These are phyloP conservation scores for Talaromyces sp. DNA, from an alignment of 2,329 filamentous ascomycete species.

Conservation along the genomic window DNA sequence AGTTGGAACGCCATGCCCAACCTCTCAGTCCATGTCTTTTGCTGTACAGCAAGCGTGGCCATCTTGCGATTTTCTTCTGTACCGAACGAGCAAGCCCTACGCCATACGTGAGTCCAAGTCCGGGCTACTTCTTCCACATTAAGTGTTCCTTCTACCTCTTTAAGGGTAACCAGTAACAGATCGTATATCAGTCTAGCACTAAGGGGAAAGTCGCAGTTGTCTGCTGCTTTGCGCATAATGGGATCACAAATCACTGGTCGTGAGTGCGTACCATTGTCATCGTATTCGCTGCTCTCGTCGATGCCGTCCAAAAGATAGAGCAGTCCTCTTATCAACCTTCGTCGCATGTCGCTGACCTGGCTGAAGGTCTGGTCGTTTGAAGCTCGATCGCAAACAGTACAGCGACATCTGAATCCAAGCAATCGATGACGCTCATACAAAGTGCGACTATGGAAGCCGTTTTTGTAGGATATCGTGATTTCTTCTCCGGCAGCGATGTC, in stretches of 20 bases:
- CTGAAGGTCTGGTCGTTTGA: background rate
- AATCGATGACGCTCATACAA: conserved; percentile 13
- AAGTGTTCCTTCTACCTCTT: conserved; percentile 20
- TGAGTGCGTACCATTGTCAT: background rate
- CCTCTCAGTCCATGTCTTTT: conserved; percentile 20
- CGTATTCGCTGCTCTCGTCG: background rate
- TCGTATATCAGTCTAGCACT: conserved; percentile 16
- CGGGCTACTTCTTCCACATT: conserved; percentile 8
- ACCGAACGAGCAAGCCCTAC: conserved; percentile 14
- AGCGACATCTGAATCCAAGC: conserved; percentile 16
- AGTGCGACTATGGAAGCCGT: background rate
- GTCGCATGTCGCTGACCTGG: conserved; percentile 16
- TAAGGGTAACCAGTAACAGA: conserved; percentile 7
- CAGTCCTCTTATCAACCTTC: background rate
- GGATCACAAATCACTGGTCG: conserved; percentile 14
- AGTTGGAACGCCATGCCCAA: conserved; percentile 19
- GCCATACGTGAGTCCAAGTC: conserved; percentile 7
- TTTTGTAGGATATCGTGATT: conserved; percentile 13
- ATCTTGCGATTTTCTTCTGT: conserved; percentile 19
- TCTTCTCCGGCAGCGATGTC: conserved; percentile 10
- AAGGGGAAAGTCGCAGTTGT: conserved; percentile 12
- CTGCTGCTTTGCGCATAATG: conserved; percentile 14
- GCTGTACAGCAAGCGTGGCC: conserved; percentile 18
- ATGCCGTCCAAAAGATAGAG: conserved; percentile 1
- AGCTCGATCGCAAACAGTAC: conserved; percentile 15